Base-by-base conservation (phyloP, 176 grass and related monocot genomes). In the Rhipidocladum racemiflorum region DNA sequence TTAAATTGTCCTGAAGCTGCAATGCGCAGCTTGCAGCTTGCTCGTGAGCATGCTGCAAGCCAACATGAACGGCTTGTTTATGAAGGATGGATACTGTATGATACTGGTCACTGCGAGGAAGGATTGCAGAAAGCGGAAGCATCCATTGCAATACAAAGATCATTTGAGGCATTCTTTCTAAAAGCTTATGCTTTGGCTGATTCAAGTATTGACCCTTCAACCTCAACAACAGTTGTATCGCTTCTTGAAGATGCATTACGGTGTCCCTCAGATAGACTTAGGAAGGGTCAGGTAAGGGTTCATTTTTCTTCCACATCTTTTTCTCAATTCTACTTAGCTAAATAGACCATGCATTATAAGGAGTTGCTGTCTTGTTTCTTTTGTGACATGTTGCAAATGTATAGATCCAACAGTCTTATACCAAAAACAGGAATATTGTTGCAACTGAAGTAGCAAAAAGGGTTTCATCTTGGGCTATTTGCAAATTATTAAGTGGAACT, bases 51-150 rank as follows among this genome's bases (percentile, higher is more conserved):
- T 88, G 91, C 91, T 60, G 83, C 85, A 45, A 93, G 84, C 16
- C 69, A 90, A 57, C 91, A 97, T 62, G 94, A 97, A 87, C 83
- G 83, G 16, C 71, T 94, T 64, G 87, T 97, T 30, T 97, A 97
- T 50, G 94, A 97, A 83, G 94, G 94, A 73, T 97, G 94, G 94
- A 97, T 97, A 75, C 49, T 97, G 64, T 97, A 97, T 84, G 94
- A 97, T 85, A 97, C 94, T 15, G 94, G 94, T 1, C 94, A 97
- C 70, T 97, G 91, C 1, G 89, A 91, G 51, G 94, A 97, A 87
- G 94, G 94, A 46, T 74, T 97, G 61, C 87, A 81, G 51, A 97
- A 97, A 81, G 89, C 91, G 0, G 94, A 97, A 83, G 94, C 90
- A 83, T 94, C 94, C 14, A 94, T 97, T 65, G 75, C 91, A 70